A percentile compares a stretch with the other conserved stretches of the same genome.
These are phyloP conservation scores for Ogataea glucozyma DNA, from an alignment of 805 yeast species.

Conservation along the genomic window DNA sequence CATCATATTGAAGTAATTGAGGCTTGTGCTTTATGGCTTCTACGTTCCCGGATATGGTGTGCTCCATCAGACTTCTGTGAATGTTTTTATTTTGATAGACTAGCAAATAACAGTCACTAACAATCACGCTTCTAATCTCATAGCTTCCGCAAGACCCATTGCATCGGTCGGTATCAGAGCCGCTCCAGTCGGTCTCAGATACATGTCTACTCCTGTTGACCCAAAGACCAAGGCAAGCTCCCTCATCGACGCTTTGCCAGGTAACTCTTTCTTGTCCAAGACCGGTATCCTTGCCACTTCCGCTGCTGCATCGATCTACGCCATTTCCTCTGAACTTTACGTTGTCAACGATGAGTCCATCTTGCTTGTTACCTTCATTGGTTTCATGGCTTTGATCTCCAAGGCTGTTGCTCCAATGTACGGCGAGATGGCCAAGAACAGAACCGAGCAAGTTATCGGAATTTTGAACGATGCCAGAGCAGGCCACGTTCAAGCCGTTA, in stretches of 20 bases:
- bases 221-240: slow-evolving; percentile 91
- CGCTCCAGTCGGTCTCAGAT: slow-evolving; percentile 58
- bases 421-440: slow-evolving; percentile 89
- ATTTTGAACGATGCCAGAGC: slow-evolving; percentile 85
- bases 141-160: slow-evolving; percentile 39
- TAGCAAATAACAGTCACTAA: slow-evolving; percentile 9
- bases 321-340: slow-evolving; percentile 89
- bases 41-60: too few species aligned
- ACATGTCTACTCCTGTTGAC: slow-evolving; percentile 64
- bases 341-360: slow-evolving; percentile 94
- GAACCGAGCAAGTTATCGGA: slow-evolving; percentile 51
- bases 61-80: too few species aligned
- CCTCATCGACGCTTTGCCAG: slow-evolving; percentile 90
- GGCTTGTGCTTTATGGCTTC: too few species aligned
- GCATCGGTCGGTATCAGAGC: slow-evolving; percentile 27
- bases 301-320: slow-evolving; percentile 92
- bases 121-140: not conserved
- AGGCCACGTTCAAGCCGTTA: slow-evolving; percentile 89
- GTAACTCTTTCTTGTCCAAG: slow-evolving; percentile 82
- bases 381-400: slow-evolving; percentile 72
- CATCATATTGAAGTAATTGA: too few species aligned
- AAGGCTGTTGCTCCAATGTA: slow-evolving; percentile 93
- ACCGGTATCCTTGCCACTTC: slow-evolving; percentile 94
- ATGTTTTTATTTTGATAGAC: too few species aligned
- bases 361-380: slow-evolving; percentile 75